Conservation (phyloP, 2,329 filamentous ascomycete species). For the Colletotrichum lindemuthianum region DNA sequence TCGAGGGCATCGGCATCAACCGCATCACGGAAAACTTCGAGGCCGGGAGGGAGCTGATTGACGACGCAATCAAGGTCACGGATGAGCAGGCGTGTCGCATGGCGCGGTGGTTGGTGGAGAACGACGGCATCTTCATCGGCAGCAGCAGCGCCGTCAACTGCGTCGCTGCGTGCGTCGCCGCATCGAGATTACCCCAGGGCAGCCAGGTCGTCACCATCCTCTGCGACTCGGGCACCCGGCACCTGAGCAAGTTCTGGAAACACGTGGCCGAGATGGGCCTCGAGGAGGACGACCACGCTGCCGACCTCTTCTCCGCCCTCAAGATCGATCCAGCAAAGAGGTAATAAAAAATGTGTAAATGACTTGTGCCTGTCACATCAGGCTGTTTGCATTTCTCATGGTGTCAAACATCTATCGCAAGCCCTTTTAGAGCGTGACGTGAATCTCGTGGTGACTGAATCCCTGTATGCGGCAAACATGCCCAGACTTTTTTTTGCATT, state of each 20-base stretch:
- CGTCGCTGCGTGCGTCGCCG: slow-evolving; percentile 78
- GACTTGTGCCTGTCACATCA: no score
- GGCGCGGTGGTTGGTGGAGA: slow-evolving; percentile 96
- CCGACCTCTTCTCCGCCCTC: slow-evolving; percentile 61
- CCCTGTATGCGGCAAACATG: slow-evolving; percentile 12
- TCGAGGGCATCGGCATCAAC: slow-evolving; percentile 96
- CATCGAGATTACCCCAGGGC: slow-evolving; percentile 67
- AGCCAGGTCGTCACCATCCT: slow-evolving; percentile 84
- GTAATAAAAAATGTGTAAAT: not conserved
- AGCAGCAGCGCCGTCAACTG: slow-evolving; percentile 98
- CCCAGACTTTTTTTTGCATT: slow-evolving; percentile 15
- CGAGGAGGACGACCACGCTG: slow-evolving; percentile 63
- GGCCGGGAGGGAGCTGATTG: slow-evolving; percentile 83
- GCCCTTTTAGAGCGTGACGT: slow-evolving; percentile 14
- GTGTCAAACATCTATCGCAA: slow-evolving; percentile 30
- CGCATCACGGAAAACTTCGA: slow-evolving; percentile 95
- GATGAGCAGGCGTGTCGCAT: slow-evolving; percentile 91
- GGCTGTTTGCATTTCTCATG: not conserved
- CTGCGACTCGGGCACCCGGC: slow-evolving; percentile 84
- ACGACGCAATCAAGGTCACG: slow-evolving; percentile 88
- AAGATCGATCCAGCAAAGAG: slow-evolving; percentile 49
- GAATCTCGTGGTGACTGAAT: not conserved
- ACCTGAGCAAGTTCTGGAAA: slow-evolving; percentile 88
- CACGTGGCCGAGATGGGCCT: slow-evolving; percentile 74
- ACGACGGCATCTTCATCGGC: slow-evolving; percentile 93